A percentile compares a stretch with the other conserved stretches of the same genome.
phyloP scores from a whole-genome alignment of 2,329 filamentous ascomycete genomes.

The Fusarium avenaceum region DNA sequence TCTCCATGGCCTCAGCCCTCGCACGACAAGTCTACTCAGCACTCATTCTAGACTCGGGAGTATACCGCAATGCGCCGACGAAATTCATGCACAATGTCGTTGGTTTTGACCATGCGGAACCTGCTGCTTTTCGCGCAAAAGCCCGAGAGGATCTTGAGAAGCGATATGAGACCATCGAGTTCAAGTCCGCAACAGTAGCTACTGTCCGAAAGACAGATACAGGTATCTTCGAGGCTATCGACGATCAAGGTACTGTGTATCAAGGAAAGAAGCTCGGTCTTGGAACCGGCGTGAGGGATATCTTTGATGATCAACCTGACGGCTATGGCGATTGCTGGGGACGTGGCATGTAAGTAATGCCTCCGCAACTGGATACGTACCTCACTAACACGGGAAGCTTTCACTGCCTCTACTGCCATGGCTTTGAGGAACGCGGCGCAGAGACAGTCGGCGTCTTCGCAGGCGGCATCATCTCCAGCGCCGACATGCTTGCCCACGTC shows the following conservation, averaged over 20 bases:
- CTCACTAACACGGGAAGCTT: constrained; percentile 53
- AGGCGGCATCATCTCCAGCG: constrained; percentile 51
- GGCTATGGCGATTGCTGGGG: constrained; percentile 70
- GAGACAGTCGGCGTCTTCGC: constrained; percentile 63
- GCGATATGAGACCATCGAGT: constrained; percentile 55
- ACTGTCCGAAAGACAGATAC: constrained; percentile 49
- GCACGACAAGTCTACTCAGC: constrained; percentile 63
- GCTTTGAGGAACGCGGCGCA: constrained; percentile 68
- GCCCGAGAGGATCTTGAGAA: constrained; percentile 52
- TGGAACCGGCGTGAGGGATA: constrained; percentile 66
- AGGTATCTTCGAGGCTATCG: constrained; percentile 55
- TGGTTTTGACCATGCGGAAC: constrained; percentile 56
- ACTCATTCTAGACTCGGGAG: constrained; percentile 63
- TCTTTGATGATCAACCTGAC: constrained; percentile 61
- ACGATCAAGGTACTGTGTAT: constrained; percentile 59
- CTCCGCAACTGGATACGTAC: background rate
- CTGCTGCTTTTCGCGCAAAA: constrained; percentile 54
- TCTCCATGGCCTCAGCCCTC: constrained; percentile 62
- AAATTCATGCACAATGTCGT: constrained; percentile 63
- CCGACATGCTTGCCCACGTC: constrained; percentile 56
- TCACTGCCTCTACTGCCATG: constrained; percentile 72
- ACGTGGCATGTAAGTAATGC: constrained; percentile 59
- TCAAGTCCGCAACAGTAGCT: constrained; percentile 48
- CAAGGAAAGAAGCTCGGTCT: constrained; percentile 67
- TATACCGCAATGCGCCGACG: constrained; percentile 64